Percentiles rank a stretch among this genome's conserved stretches.
These are phyloP conservation scores for Lodderomyces orthopsilosis DNA, from an alignment of 1,139 yeast species.

Conservation along the genomic window DNA sequence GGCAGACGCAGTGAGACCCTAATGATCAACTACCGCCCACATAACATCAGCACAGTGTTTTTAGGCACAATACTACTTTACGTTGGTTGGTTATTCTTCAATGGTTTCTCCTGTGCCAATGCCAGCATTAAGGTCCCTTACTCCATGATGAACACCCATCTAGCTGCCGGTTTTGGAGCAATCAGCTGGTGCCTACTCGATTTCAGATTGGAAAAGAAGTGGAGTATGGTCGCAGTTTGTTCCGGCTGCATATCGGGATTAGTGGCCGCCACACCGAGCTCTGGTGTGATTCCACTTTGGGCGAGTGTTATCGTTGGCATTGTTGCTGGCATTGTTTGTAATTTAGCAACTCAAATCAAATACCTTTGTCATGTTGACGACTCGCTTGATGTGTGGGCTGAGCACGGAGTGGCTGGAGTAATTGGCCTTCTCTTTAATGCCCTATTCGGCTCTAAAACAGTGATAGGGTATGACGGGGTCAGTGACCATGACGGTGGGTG, in stretches of 20 bases:
- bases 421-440: slow-evolving; percentile 87
- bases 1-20: slow-evolving; percentile 83
- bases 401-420: slow-evolving; percentile 96
- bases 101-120: slow-evolving; percentile 73
- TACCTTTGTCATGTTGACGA: slow-evolving; percentile 82
- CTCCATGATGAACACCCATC: slow-evolving; percentile 88
- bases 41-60: slow-evolving; percentile 83
- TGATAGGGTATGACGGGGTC: slow-evolving; percentile 83
- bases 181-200: slow-evolving; percentile 90
- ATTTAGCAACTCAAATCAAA: slow-evolving; percentile 85
- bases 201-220: slow-evolving; percentile 80
- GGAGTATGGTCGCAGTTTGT: slow-evolving; percentile 94
- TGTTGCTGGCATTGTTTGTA: slow-evolving; percentile 79
- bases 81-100: slow-evolving; percentile 88
- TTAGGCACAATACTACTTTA: slow-evolving; percentile 64
- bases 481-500: slow-evolving; percentile 89
- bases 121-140: slow-evolving; percentile 69
- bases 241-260: slow-evolving; percentile 94
- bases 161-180: slow-evolving; percentile 89
- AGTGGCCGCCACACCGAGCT: slow-evolving; percentile 94
- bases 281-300: slow-evolving; percentile 90
- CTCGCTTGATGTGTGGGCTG: slow-evolving; percentile 92
- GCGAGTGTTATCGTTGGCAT: slow-evolving; percentile 86
- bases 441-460: slow-evolving; percentile 80
- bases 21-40: slow-evolving; percentile 89